These are phyloP conservation scores for Ophiostoma montium DNA, from an alignment of 2,329 filamentous ascomycete genomes.

Conservation along the genomic window DNA sequence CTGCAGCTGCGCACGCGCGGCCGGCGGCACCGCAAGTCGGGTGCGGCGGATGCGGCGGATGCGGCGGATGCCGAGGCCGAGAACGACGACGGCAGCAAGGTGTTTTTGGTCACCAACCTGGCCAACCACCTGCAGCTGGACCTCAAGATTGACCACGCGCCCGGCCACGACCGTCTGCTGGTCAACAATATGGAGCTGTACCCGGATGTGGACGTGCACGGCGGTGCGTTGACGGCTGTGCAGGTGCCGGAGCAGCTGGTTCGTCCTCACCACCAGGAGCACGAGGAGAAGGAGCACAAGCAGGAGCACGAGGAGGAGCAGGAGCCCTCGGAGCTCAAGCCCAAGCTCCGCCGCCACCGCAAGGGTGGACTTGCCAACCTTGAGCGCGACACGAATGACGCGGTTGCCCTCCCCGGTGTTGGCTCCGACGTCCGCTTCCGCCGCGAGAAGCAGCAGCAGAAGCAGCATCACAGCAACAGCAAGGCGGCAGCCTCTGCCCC, in stretches of 20 bases:
- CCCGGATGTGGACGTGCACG: conserved; percentile 33
- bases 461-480: neutral
- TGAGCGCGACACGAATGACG: neutral
- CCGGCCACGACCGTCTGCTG: conserved; percentile 31
- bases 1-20: conserved; percentile 19
- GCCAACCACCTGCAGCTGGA: conserved; percentile 35
- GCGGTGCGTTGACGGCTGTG: conserved; percentile 28
- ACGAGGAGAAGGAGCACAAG: neutral
- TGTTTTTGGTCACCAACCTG: conserved; percentile 14
- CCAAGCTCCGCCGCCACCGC: conserved; percentile 3
- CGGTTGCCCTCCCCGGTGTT: neutral
- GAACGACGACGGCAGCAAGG: conserved; percentile 12
- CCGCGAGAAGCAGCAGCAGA: too few species aligned
- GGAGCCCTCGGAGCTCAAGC: conserved; percentile 1
- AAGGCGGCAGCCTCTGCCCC: neutral
- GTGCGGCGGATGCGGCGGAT: too few species aligned
- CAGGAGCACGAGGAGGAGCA: neutral
- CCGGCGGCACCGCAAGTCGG: conserved; percentile 8
- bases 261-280: neutral
- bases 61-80: too few species aligned
- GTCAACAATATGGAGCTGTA: conserved; percentile 50
- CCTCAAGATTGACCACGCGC: conserved; percentile 35
- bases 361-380: conserved; percentile 2
- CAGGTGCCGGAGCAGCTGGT: conserved; percentile 26
- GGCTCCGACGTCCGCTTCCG: too few species aligned